Evolutionary conservation across 208 protist genomes (phyloP).

Genomic region (Lotmaria passim): DNA sequence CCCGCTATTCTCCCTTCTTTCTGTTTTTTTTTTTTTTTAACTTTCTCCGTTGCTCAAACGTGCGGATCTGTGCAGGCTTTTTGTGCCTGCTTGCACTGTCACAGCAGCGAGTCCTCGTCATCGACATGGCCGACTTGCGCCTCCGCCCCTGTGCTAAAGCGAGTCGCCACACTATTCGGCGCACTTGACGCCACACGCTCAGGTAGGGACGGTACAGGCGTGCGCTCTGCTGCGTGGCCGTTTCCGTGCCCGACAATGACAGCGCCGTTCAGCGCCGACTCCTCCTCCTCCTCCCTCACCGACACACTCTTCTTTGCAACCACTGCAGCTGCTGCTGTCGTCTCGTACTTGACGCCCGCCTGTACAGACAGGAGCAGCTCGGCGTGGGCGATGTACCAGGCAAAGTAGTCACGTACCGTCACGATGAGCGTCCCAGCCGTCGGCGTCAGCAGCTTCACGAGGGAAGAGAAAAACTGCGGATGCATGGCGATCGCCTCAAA

Average conservation of each 20-base stretch:
- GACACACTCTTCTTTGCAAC: neutral
- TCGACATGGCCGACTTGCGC: no score
- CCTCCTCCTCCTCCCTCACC: neutral
- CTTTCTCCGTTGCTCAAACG: no score
- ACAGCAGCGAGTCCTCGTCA: constrained; percentile 6
- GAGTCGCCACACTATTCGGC: no score
- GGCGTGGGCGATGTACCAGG: constrained; percentile 66
- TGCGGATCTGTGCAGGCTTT: no score
- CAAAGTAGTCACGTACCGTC: constrained; percentile 77
- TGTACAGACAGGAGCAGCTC: constrained; percentile 1
- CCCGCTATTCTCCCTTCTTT: no score
- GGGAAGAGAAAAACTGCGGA: constrained; percentile 62
- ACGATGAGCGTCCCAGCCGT: constrained; percentile 65
- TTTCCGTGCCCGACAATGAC: neutral
- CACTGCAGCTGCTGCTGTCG: neutral
- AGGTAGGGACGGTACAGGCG: neutral
- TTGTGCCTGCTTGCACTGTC: no score
- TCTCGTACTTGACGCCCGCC: neutral
- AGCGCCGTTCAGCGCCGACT: neutral
- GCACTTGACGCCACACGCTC: no score
- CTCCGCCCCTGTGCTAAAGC: no score
- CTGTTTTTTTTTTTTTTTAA: no score
- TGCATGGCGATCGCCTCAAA: constrained; percentile 53
- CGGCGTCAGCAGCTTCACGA: constrained; percentile 67
- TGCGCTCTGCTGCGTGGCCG: neutral